These are phyloP conservation scores for Leccinum subfulvum DNA, from an alignment of 1,284 basidiomycete genomes.

Conservation along the genomic window DNA sequence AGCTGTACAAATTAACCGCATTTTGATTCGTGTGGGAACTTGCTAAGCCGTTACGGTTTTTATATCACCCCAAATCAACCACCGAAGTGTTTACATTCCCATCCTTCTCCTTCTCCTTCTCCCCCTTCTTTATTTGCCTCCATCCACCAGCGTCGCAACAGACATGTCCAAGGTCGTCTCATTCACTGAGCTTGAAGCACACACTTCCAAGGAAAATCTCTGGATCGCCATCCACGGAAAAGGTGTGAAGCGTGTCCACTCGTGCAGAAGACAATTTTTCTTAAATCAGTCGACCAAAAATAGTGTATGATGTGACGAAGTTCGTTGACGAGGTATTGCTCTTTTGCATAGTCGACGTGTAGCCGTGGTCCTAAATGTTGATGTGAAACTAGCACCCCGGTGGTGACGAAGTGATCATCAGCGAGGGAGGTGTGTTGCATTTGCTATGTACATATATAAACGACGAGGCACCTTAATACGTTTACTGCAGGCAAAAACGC, in stretches of 20 bases:
- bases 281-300: conserved; percentile 29
- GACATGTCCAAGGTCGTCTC: conserved; percentile 60
- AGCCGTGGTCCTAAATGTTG: conserved; percentile 4
- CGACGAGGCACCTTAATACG: background rate
- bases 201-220: conserved; percentile 72
- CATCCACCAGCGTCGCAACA: conserved; percentile 18
- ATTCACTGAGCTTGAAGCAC: conserved; percentile 71
- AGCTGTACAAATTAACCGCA: background rate
- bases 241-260: conserved; percentile 47
- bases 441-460: background rate
- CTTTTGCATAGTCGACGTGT: background rate
- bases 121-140: conserved; percentile 24
- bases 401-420: conserved; percentile 95
- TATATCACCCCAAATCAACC: conserved; percentile 19
- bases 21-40: conserved; percentile 30
- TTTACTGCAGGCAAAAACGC: conserved; percentile 76
- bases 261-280: background rate
- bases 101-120: conserved; percentile 10
- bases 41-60: conserved; percentile 18
- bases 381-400: conserved; percentile 66
- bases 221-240: conserved; percentile 84
- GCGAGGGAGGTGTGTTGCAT: conserved; percentile 78
- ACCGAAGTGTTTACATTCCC: conserved; percentile 14
- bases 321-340: conserved; percentile 93
- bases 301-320: conserved; percentile 92